Evolutionary conservation across 345 rosid species (phyloP), one percentile per base, ranked within the genome.

Genomic region (Eucalyptus albens): DNA sequence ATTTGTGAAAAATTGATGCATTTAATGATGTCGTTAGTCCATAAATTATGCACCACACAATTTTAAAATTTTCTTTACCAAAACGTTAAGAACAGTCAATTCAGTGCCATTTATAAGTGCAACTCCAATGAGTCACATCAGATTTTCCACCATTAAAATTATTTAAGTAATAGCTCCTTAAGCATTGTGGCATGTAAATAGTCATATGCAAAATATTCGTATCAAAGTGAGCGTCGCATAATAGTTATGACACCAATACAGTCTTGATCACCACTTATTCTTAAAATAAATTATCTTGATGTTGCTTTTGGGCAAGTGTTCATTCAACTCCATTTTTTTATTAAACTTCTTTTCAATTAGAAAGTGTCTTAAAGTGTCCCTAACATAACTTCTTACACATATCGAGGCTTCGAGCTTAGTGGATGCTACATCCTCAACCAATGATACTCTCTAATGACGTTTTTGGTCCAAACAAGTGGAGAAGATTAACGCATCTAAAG

Each of bases 161-260:
- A 56, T 22, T 56, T 56, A 56, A 56, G 60, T 56, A 21, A 56
- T 56, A 19, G 60, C 26, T 56, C 60, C 27, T 22, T 22, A 56
- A 56, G 27, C 27, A 9, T 22, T 56, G 60, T 22, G 26, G 60
- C 27, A 22, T 1, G 14, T 60, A 60, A 60, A 60, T 60, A 26
- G n/a, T 60, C 67, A 60, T 60, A 5, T 60, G n/a, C 15, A 26
- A 26, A 60, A 60, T 60, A 60, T 26, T 26, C 7, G 5, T 7
- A n/a, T n/a, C 19, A 65, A 65, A 14, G 19, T 65, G 8, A 65
- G 33, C 1, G 10, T 7, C 10, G 2, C 37, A 13, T 27, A 62
- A 62, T 60, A 27, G 0, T 62, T 13, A 62, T 29, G 17, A 13
- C 1, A 62, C 31, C 69, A 0, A 29, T 62, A 1, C 1, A 15